Evolutionary conservation across 495 filamentous ascomycete species (phyloP).

Genomic region (Podospora comata): DNA sequence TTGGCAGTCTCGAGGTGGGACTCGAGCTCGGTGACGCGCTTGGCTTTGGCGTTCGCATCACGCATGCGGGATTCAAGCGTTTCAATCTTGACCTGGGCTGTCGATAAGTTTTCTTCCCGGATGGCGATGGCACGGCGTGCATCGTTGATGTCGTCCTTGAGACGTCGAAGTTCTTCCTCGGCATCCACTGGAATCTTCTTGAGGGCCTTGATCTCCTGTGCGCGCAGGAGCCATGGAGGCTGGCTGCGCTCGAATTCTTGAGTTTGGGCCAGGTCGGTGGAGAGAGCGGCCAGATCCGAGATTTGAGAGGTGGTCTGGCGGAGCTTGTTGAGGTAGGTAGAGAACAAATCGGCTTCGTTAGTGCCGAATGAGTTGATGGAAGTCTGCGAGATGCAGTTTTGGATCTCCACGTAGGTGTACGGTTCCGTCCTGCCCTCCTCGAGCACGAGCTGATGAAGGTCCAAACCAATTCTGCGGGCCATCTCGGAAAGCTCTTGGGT

Average conservation of each 20-base stretch:
- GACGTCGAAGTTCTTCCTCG: conserved; percentile 70
- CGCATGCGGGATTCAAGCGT: conserved; percentile 78
- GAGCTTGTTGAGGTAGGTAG: conserved; percentile 63
- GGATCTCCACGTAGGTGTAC: conserved; percentile 62
- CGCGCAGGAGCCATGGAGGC: conserved; percentile 80
- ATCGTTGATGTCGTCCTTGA: conserved; percentile 71
- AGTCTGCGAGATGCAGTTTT: conserved; percentile 57
- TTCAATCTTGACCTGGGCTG: conserved; percentile 84
- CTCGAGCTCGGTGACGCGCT: conserved; percentile 63
- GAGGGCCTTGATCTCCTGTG: conserved; percentile 70
- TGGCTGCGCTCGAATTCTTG: conserved; percentile 74
- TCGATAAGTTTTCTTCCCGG: conserved; percentile 64
- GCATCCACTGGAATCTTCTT: conserved; percentile 75
- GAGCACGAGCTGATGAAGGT: conserved; percentile 60
- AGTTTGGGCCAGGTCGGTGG: conserved; percentile 72
- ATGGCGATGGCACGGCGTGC: conserved; percentile 60
- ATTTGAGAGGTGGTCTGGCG: conserved; percentile 62
- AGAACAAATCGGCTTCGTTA: conserved; percentile 60
- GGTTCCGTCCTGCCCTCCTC: conserved; percentile 72
- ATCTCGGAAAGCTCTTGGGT: conserved; percentile 66
- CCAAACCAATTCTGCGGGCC: conserved; percentile 62
- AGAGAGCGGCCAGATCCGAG: conserved; percentile 67
- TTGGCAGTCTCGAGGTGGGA: conserved; percentile 54
- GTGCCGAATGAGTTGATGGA: conserved; percentile 49
- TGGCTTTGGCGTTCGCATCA: conserved; percentile 68